Conservation (phyloP, 1,284 basidiomycete species). For the Cystobasidium slooffiae region DNA sequence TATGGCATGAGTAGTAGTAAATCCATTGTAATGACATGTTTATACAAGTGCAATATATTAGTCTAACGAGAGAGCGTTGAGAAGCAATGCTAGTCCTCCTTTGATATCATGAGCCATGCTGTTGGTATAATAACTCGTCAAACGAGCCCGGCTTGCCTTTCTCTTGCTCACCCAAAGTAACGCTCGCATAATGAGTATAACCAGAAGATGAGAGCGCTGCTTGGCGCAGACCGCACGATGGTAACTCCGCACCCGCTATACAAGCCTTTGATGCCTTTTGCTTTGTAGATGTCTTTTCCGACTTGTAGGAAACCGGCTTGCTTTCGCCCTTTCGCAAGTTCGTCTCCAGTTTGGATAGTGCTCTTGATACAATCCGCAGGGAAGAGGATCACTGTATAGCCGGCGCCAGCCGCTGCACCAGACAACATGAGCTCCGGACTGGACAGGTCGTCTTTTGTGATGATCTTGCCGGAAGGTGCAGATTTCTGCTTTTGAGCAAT, state of each 20-base stretch:
- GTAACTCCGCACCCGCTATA: slow-evolving; percentile 96
- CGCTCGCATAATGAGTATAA: slow-evolving; percentile 60
- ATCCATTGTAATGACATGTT: no score
- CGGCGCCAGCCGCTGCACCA: slow-evolving; percentile 83
- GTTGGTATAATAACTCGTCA: background rate
- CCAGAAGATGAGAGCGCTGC: slow-evolving; percentile 87
- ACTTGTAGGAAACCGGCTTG: slow-evolving; percentile 69
- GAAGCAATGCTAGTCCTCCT: no score
- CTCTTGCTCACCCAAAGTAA: slow-evolving; percentile 50
- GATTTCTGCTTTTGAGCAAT: slow-evolving; percentile 59
- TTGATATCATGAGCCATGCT: no score
- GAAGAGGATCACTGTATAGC: slow-evolving; percentile 84
- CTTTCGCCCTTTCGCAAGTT: slow-evolving; percentile 62
- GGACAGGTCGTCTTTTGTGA: slow-evolving; percentile 64
- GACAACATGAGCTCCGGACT: slow-evolving; percentile 81
- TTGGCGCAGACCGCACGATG: slow-evolving; percentile 81
- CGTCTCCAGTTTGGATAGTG: slow-evolving; percentile 90
- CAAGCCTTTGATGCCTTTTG: slow-evolving; percentile 78
- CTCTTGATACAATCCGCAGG: slow-evolving; percentile 95
- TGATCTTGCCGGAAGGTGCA: slow-evolving; percentile 52
- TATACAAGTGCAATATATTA: no score
- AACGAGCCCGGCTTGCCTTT: background rate
- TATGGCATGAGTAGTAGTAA: no score
- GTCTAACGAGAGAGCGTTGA: no score
- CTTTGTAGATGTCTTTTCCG: slow-evolving; percentile 73